A percentile compares a stretch with the other conserved stretches of the same genome.
Evolutionary conservation across 495 filamentous ascomycete species (phyloP).

Genomic region (Podospora pseudopauciseta): DNA sequence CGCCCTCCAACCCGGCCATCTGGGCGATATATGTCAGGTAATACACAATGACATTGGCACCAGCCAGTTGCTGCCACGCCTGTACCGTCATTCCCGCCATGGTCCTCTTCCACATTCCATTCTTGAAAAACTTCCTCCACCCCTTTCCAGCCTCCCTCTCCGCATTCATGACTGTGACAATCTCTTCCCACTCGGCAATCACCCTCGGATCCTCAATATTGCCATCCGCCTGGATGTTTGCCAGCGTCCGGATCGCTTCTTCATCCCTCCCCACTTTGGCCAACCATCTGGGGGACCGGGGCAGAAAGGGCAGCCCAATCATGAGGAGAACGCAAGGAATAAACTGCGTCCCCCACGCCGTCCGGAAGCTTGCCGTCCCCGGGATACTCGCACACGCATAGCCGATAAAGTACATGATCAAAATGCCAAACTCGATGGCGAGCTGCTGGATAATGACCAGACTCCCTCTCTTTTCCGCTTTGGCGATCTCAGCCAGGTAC

Average conservation of each 20-base stretch:
- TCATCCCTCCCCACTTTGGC: conserved; percentile 64
- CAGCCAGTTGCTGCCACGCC: conserved; percentile 59
- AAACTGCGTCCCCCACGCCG: conserved; percentile 70
- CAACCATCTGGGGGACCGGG: conserved; percentile 69
- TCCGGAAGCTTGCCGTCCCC: conserved; percentile 63
- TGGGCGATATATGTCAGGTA: conserved; percentile 70
- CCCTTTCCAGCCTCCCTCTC: conserved; percentile 50
- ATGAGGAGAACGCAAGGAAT: conserved; percentile 63
- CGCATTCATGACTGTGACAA: conserved; percentile 56
- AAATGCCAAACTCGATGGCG: conserved; percentile 68
- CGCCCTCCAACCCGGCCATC: conserved; percentile 62
- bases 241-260: conserved; percentile 64
- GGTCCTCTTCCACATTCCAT: conserved; percentile 70
- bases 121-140: conserved; percentile 58
- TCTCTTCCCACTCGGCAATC: conserved; percentile 70
- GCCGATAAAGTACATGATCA: conserved; percentile 46
- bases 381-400: conserved; percentile 57
- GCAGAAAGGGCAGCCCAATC: conserved; percentile 64
- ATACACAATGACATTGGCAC: conserved; percentile 68
- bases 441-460: conserved; percentile 74
- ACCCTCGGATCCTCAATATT: conserved; percentile 63
- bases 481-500: conserved; percentile 73
- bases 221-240: conserved; percentile 64
- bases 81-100: conserved; percentile 67
- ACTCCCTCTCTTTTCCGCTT: conserved; percentile 61